Conservation (phyloP, 2,329 filamentous ascomycete genomes). For the Onygenales sp. region DNA sequence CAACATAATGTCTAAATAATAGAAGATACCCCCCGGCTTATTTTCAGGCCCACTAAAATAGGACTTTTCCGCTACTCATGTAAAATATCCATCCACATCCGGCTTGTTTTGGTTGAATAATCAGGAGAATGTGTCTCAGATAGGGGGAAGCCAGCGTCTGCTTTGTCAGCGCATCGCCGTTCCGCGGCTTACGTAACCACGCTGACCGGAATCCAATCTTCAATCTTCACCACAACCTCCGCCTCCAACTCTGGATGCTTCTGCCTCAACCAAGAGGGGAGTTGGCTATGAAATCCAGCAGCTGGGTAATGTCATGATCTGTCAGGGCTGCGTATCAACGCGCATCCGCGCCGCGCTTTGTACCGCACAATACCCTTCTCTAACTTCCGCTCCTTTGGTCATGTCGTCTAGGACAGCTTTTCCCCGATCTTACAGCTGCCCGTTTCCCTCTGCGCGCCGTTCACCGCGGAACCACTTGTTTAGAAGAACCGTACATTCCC, state of each 20-base stretch:
- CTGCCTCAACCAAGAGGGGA: not conserved
- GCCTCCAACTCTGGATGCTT: not conserved
- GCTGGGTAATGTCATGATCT: not conserved
- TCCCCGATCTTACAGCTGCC: no score
- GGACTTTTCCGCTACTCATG: no score
- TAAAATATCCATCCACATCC: no score
- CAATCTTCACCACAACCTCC: not conserved
- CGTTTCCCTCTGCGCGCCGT: no score
- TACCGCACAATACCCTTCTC: not conserved
- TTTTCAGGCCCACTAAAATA: no score
- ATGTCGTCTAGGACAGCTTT: not conserved
- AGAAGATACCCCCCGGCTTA: no score
- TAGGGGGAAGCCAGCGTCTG: no score
- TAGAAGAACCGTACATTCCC: slow-evolving; percentile 3
- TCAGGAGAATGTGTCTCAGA: no score
- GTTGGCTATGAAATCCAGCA: not conserved
- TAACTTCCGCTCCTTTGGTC: not conserved
- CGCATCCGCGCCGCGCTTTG: not conserved
- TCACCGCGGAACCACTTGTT: not conserved
- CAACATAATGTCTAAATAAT: no score
- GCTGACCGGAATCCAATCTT: not conserved
- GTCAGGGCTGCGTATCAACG: not conserved
- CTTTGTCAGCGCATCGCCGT: not conserved
- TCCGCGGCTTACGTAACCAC: not conserved
- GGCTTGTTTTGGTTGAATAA: no score